Evolutionary conservation across 2,329 filamentous ascomycete species (phyloP).

Genomic region (Hypoxylon sp.): DNA sequence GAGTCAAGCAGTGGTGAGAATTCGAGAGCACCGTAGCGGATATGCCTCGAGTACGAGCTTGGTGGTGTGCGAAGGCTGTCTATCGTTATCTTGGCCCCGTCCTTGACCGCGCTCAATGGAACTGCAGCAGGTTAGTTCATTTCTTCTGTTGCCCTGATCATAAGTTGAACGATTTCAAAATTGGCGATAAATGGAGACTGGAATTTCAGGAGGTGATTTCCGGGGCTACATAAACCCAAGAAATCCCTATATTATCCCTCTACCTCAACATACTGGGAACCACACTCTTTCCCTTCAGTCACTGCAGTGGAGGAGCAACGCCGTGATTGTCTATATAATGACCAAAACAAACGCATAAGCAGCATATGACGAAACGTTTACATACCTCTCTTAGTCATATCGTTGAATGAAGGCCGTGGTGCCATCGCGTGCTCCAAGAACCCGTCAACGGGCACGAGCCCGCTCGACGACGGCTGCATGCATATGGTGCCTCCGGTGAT

Average conservation of each 20-base stretch:
- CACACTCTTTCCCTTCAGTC: background rate
- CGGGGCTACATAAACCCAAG: background rate
- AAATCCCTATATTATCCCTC: background rate
- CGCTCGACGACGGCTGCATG: slow-evolving; percentile 83
- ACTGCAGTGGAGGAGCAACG: background rate
- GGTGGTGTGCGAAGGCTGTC: slow-evolving; percentile 80
- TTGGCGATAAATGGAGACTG: background rate
- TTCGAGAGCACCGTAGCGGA: slow-evolving; percentile 85
- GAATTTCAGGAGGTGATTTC: background rate
- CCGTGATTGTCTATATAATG: background rate
- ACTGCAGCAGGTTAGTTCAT: slow-evolving; percentile 44
- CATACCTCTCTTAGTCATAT: slow-evolving; percentile 64
- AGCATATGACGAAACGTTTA: slow-evolving; percentile 8
- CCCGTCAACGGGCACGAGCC: slow-evolving; percentile 79
- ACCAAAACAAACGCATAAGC: background rate
- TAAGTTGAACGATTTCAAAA: background rate
- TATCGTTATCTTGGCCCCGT: slow-evolving; percentile 60
- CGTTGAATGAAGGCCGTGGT: slow-evolving; percentile 85
- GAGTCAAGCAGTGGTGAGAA: slow-evolving; percentile 87
- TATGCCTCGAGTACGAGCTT: slow-evolving; percentile 80
- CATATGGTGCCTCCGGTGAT: slow-evolving; percentile 92
- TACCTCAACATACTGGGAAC: background rate
- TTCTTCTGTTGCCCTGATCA: background rate
- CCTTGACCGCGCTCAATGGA: slow-evolving; percentile 59
- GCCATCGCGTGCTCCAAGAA: slow-evolving; percentile 86